These are phyloP conservation scores for Pyrenophora tritici-repentis DNA, from an alignment of 2,329 filamentous ascomycete species.

Conservation along the genomic window DNA sequence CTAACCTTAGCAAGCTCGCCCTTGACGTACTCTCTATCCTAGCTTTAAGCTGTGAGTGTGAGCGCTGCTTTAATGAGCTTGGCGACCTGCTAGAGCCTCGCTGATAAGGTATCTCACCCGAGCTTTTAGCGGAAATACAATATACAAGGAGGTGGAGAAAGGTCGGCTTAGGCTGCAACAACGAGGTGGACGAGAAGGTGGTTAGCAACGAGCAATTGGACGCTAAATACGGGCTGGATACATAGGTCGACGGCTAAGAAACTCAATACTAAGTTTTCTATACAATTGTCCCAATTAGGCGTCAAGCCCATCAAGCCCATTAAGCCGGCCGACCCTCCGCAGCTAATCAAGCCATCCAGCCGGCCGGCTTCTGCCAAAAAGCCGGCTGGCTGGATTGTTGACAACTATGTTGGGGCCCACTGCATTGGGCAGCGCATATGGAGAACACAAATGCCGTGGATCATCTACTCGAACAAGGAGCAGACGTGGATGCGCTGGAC, in stretches of 20 bases:
- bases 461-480: too few species aligned
- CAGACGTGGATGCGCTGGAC: too few species aligned
- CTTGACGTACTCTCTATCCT: conserved; percentile 5
- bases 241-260: neutral
- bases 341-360: neutral
- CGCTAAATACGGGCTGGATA: neutral
- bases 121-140: too few species aligned
- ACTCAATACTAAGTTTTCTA: neutral
- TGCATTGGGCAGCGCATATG: too few species aligned
- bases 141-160: too few species aligned
- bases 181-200: too few species aligned
- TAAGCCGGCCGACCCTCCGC: neutral
- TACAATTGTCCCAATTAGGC: neutral
- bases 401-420: too few species aligned
- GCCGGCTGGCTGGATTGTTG: neutral
- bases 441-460: too few species aligned
- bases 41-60: neutral
- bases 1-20: neutral
- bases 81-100: conserved; percentile 6
- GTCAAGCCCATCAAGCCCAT: neutral
- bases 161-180: too few species aligned
- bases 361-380: neutral
- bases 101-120: too few species aligned
- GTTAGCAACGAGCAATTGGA: too few species aligned
- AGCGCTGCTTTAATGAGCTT: conserved; percentile 6